phyloP scores from a whole-genome alignment of 805 yeast genomes.

The Candida argentea region DNA sequence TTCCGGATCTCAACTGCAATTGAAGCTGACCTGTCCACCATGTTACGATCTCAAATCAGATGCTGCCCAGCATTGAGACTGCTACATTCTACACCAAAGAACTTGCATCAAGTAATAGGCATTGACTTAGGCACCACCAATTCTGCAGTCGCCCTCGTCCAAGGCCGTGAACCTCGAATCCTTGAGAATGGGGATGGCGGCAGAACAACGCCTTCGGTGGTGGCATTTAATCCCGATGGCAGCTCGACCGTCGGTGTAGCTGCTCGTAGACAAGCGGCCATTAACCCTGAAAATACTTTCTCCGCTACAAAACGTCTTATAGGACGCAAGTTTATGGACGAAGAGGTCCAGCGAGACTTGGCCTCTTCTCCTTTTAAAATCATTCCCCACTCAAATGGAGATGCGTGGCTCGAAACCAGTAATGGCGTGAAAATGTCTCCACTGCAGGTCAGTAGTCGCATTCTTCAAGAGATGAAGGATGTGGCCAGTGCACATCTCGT shows the following conservation, averaged over 20 bases:
- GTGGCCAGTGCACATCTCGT: slow-evolving; percentile 45
- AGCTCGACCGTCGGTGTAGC: slow-evolving; percentile 46
- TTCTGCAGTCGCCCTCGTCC: slow-evolving; percentile 74
- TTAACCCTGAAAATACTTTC: slow-evolving; percentile 70
- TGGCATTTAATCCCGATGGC: slow-evolving; percentile 39
- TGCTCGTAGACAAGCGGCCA: slow-evolving; percentile 69
- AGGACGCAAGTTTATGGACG: slow-evolving; percentile 61
- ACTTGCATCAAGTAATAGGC: slow-evolving; percentile 52
- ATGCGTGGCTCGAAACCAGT: slow-evolving; percentile 52
- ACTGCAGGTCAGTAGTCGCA: slow-evolving; percentile 59
- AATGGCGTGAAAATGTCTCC: slow-evolving; percentile 46
- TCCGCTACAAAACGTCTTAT: slow-evolving; percentile 76
- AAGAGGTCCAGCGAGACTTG: slow-evolving; percentile 61
- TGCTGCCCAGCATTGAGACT: no score
- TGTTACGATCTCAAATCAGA: no score
- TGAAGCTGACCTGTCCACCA: no score
- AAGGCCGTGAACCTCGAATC: slow-evolving; percentile 51
- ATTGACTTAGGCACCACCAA: slow-evolving; percentile 82
- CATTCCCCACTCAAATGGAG: slow-evolving; percentile 49
- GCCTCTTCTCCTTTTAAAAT: slow-evolving; percentile 55
- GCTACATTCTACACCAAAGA: no score
- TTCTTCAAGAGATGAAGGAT: slow-evolving; percentile 54
- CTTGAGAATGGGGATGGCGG: slow-evolving; percentile 73
- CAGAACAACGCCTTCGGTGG: slow-evolving; percentile 72
- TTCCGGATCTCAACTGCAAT: no score